Evolutionary conservation across 805 yeast genomes (phyloP), one percentile per base, ranked within the genome.

Genomic region (Wickerhamiella azymoides): DNA sequence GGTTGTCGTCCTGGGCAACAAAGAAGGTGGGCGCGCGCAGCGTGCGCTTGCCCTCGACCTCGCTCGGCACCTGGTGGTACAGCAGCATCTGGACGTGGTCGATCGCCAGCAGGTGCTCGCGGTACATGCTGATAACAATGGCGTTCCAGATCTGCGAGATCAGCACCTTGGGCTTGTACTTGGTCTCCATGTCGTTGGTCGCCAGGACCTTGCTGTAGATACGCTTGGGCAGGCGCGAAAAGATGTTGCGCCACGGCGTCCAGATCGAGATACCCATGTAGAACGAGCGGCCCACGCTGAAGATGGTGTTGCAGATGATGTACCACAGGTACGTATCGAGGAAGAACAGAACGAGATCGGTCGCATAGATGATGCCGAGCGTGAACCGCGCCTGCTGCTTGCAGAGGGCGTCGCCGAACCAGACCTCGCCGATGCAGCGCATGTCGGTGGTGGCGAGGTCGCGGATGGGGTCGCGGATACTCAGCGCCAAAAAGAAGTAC

Each of bases 101-200:
- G 65, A 93, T 89, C 25, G 98, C 97, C 56, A 92, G 70, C 66
- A 92, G 72, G 67, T 92, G 99, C 70, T 92, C 99, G 73, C 99
- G 85, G 79, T 92, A 93, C 99, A 92, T 92, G 49, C 98, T 89
- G 58, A 92, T 92, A 54, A 92, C 93, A 67, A 92, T 83, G 46
- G 98, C 98, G 64, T 92, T 92, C 99, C 99, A 92, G 57, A 93
- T 89, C 72, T 92, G 98, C 36, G 96, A 86, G 59, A 92, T 89
- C 64, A 92, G 74, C 54, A 92, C 96, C 76, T 92, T 92, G 55
- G 98, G 97, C 69, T 92, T 89, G 71, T 92, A 92, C 72, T 92
- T 89, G 63, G 89, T 85, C 71, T 92, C 97, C 98, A 93, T 89
- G 65, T 92, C 97, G 54, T 95, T 84, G 32, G 99, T 92, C 40